These are phyloP conservation scores for Umbelopsis ramanniana DNA, from an alignment of 192 early-diverging fungal species.

Conservation along the genomic window DNA sequence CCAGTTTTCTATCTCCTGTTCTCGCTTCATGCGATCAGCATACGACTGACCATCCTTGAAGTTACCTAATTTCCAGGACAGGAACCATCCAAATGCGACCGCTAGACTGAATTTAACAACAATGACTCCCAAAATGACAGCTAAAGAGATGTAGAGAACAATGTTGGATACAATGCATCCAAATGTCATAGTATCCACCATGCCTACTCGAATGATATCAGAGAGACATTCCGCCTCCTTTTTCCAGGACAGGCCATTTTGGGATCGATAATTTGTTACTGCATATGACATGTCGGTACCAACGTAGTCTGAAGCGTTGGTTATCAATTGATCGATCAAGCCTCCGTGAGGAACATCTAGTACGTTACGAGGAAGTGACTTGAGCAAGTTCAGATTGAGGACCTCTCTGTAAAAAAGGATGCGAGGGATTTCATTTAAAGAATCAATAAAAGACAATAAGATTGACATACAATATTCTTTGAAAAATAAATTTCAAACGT, in stretches of 20 bases:
- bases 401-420: conserved; percentile 42
- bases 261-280: conserved; percentile 42
- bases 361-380: conserved; percentile 29
- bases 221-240: conserved; percentile 72
- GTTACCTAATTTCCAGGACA: conserved; percentile 78
- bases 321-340: conserved; percentile 28
- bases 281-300: conserved; percentile 60
- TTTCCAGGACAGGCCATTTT: conserved; percentile 44
- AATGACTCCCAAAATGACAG: conserved; percentile 70
- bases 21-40: conserved; percentile 69
- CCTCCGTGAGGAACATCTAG: conserved; percentile 34
- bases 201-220: conserved; percentile 79
- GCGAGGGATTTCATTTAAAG: no score
- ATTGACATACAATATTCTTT: no score
- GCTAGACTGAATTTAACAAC: conserved; percentile 77
- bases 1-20: conserved; percentile 77
- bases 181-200: conserved; percentile 78
- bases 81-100: conserved; percentile 81
- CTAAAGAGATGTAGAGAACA: conserved; percentile 78
- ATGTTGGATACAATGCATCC: conserved; percentile 85
- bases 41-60: conserved; percentile 68
- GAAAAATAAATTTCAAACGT: no score
- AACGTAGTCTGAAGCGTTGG: conserved; percentile 25
- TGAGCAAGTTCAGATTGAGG: conserved; percentile 39
- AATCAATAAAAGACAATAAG: no score